Percentiles rank a stretch among this genome's conserved stretches.
phyloP scores from a whole-genome alignment of 1,284 basidiomycete genomes.

The Marasmius oreades region DNA sequence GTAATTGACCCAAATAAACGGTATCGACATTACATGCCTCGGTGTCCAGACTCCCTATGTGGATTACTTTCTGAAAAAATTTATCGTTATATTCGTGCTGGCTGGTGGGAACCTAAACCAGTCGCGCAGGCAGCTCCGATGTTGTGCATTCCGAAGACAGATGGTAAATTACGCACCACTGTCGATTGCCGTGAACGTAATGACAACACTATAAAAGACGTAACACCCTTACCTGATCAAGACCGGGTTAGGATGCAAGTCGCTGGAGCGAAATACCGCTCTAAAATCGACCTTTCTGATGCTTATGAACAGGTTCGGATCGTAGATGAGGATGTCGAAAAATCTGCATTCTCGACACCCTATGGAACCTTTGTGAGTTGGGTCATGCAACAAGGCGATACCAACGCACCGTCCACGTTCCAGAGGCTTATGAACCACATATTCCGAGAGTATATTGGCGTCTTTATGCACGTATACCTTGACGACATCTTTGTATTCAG shows the following conservation, averaged over 20 bases:
- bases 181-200: too few relatives aligned
- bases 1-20: conserved; percentile 22
- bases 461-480: conserved; percentile 29
- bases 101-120: too few relatives aligned
- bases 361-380: conserved; percentile 23
- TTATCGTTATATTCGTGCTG: conserved; percentile 21
- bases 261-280: conserved; percentile 20
- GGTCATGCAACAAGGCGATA: conserved; percentile 32
- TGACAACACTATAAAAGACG: conserved; percentile 33
- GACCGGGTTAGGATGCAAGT: conserved; percentile 30
- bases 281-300: conserved; percentile 31
- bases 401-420: conserved; percentile 23
- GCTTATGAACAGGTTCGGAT: conserved; percentile 25
- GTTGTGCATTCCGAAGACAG: conserved; percentile 33
- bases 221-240: conserved; percentile 35
- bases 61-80: conserved; percentile 26
- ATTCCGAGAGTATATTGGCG: conserved; percentile 24
- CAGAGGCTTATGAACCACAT: conserved; percentile 22
- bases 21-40: conserved; percentile 23
- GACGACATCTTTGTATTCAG: conserved; percentile 38
- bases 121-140: conserved; percentile 26
- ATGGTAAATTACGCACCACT: conserved; percentile 29
- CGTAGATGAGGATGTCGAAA: conserved; percentile 1
- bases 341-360: conserved; percentile 18
- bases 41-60: conserved; percentile 23